phyloP scores from a whole-genome alignment of 768 basidiomycete species.

The Kwoniella newhampshirensis region DNA sequence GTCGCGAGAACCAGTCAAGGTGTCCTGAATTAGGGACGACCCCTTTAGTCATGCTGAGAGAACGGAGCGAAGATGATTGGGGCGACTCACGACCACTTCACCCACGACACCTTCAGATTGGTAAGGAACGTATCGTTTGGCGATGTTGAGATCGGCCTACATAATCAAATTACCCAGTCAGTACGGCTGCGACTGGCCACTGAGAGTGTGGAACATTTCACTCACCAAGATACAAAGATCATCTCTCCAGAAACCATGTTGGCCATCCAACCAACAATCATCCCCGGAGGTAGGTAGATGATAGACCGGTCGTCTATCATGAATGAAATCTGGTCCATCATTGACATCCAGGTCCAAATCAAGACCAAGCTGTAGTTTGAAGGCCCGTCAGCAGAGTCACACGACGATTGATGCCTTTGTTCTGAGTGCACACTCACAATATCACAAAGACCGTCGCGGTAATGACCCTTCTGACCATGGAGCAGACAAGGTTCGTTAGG shows the following conservation, averaged over 20 bases:
- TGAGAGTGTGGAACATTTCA: not conserved
- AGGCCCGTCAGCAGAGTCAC: not conserved
- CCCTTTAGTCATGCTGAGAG: too few relatives aligned
- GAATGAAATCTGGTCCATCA: slow-evolving; percentile 6
- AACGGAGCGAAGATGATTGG: not conserved
- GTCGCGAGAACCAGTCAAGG: slow-evolving; percentile 14
- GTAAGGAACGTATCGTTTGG: slow-evolving; percentile 4
- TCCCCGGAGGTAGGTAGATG: not conserved
- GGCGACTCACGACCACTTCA: slow-evolving; percentile 16
- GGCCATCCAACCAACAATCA: slow-evolving; percentile 21
- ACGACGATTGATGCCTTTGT: not conserved
- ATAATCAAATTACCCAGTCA: not conserved
- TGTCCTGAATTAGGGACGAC: too few relatives aligned
- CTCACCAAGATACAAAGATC: slow-evolving; percentile 19
- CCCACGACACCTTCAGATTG: slow-evolving; percentile 5
- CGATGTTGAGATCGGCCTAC: slow-evolving; percentile 14
- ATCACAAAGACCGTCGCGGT: slow-evolving; percentile 12
- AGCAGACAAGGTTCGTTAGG: slow-evolving; percentile 11
- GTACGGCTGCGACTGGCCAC: not conserved
- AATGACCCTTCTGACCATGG: slow-evolving; percentile 17
- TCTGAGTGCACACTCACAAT: not conserved
- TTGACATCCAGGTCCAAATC: slow-evolving; percentile 8
- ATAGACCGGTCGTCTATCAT: not conserved
- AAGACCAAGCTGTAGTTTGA: slow-evolving; percentile 12
- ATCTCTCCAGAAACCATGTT: slow-evolving; percentile 18